phyloP scores from a whole-genome alignment of 2,329 filamentous ascomycete genomes.

The Ilyonectria mors-panacis region DNA sequence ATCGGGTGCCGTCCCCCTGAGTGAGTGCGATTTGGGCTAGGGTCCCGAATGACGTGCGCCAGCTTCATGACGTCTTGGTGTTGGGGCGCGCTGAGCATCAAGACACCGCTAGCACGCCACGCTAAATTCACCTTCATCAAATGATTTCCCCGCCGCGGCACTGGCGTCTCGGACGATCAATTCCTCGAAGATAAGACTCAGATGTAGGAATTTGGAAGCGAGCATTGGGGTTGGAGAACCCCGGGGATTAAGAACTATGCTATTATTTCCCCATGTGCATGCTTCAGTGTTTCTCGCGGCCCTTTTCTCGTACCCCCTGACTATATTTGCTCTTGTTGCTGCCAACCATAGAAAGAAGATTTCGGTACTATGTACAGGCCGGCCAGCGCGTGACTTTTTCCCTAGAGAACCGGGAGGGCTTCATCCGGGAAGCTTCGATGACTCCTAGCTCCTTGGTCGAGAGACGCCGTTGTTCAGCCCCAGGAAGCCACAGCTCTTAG shows the following conservation, averaged over 20 bases:
- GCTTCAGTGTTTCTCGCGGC: conserved; percentile 5
- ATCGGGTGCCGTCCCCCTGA: conserved; percentile 11
- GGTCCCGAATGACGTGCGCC: conserved; percentile 38
- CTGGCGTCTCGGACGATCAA: conserved; percentile 4
- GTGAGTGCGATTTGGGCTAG: conserved; percentile 19
- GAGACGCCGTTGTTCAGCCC: conserved; percentile 25
- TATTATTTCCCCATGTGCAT: not conserved
- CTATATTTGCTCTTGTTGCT: not conserved
- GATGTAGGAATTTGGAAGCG: not conserved
- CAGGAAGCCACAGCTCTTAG: conserved; percentile 9
- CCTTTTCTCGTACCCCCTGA: not conserved
- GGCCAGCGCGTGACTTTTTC: conserved; percentile 1
- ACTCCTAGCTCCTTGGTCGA: conserved; percentile 4
- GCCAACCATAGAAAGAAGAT: not conserved
- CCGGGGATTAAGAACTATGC: conserved; percentile 1
- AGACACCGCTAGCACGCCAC: conserved; percentile 21
- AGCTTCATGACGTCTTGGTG: conserved; percentile 19
- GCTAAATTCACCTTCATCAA: conserved; percentile 25
- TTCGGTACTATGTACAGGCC: not conserved
- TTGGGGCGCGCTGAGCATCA: conserved; percentile 32
- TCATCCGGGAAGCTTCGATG: not conserved
- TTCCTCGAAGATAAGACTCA: conserved; percentile 4
- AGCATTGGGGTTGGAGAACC: not conserved
- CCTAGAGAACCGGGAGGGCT: conserved; percentile 11
- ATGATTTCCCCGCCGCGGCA: conserved; percentile 5